Base-by-base conservation (phyloP, 176 grass and related monocot genomes). In the Chrysopogon serrulatus region DNA sequence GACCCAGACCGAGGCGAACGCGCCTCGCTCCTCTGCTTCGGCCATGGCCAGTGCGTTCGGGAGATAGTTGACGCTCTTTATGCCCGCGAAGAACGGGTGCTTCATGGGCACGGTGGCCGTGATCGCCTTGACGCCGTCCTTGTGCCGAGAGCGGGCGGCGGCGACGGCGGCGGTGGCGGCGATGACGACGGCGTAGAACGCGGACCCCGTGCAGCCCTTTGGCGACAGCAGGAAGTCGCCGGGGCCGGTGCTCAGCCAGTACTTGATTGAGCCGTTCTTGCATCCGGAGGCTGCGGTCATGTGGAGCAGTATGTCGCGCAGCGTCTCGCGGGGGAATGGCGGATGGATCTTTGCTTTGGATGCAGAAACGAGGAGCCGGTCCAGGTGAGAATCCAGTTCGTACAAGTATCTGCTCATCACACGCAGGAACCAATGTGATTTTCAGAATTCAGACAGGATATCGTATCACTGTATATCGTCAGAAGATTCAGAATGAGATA, bases 1-100 rank as follows among this genome's bases (percentile, higher is more conserved):
- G 1, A 95, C 57, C 93, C 90, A 92, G 34, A 95, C 87, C 11
- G 83, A 73, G 31, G 85, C 82, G 49, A 82, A 87, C 35, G 87
- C 87, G 5, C 88, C 86, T n/a, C 47, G 60, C 36, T 80, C 87
- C 63, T 95, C 90, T 0, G 87, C 88, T 65, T 95, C 88, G 76
- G 84, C 70, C 54, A 84, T 51, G 18, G 93, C 89, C 28, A 95
- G 88, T 15, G 85, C 90, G 40, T 95, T 95, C 4, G 88, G 86
- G 3, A 95, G 88, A 64, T 95, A 95, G 76, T 90, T 82, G 43
- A 92, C 88, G 66, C 90, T 95, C 78, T 95, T 95, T 21, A 84
- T 53, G 4, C 88, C 87, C 15, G 93, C 87, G 57, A 92, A 92
- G 17, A 92, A 43, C 19, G 90, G 90, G 21, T 86, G 83, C 56